A percentile compares a stretch with the other conserved stretches of the same genome.
These are phyloP conservation scores for Rauvolfia tetraphylla DNA, from an alignment of 257 asterid genomes.

Conservation along the genomic window DNA sequence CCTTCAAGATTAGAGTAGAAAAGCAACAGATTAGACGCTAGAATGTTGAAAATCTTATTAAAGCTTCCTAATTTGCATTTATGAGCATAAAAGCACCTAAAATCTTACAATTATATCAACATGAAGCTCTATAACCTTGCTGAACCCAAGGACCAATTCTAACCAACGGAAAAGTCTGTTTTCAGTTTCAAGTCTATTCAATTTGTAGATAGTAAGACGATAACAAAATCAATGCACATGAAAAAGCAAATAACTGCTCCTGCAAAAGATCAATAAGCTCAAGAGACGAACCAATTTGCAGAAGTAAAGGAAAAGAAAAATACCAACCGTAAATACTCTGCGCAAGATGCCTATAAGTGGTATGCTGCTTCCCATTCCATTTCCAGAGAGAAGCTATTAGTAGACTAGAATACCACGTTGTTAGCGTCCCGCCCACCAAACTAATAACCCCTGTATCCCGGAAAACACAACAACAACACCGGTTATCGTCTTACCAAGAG, in stretches of 20 bases:
- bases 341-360: conserved; percentile 54
- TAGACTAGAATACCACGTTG: conserved; percentile 59
- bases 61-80: background rate
- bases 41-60: background rate
- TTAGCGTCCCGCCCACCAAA: conserved; percentile 49
- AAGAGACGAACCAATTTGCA: conserved; percentile 2
- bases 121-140: background rate
- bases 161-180: background rate
- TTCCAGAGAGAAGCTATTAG: conserved; percentile 58
- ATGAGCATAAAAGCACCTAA: background rate
- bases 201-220: background rate
- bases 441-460: conserved; percentile 34
- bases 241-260: background rate
- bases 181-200: background rate
- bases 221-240: background rate
- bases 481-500: conserved; percentile 29
- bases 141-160: background rate
- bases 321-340: conserved; percentile 44
- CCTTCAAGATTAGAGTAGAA: conserved; percentile 33
- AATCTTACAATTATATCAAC: no score
- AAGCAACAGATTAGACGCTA: background rate
- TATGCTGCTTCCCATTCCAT: conserved; percentile 59
- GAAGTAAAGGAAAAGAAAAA: background rate
- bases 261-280: background rate
- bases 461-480: background rate